phyloP scores from a whole-genome alignment of 441 rosid species.

The Arabidopsis hybrid region DNA sequence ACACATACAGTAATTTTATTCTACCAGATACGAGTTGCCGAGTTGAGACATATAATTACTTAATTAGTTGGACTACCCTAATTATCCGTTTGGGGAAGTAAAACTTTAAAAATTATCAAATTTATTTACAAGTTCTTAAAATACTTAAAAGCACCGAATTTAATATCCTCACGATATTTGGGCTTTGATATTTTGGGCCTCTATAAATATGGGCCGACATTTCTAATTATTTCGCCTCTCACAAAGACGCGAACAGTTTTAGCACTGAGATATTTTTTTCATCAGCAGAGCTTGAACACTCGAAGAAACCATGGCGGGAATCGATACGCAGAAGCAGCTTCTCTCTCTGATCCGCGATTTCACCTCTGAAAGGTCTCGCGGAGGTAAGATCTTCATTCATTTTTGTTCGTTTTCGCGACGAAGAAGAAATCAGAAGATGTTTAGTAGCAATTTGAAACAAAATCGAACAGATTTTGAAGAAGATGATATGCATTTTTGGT shows the following conservation, averaged over 20 bases:
- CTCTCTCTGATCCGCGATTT: constrained; percentile 71
- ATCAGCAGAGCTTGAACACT: constrained; percentile 16
- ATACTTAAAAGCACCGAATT: too few relatives aligned
- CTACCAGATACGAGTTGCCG: too few relatives aligned
- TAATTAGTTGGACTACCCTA: too few relatives aligned
- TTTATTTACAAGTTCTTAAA: too few relatives aligned
- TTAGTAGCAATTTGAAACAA: background rate
- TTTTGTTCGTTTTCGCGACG: background rate
- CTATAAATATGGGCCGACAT: background rate
- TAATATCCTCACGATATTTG: too few relatives aligned
- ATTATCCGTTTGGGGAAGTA: too few relatives aligned
- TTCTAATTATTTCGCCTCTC: constrained; percentile 28
- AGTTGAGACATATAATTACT: too few relatives aligned
- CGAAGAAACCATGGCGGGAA: constrained; percentile 71
- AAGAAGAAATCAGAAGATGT: constrained; percentile 1
- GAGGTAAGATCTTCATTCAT: constrained; percentile 54
- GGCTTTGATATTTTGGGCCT: constrained; percentile 23
- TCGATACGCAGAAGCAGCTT: constrained; percentile 68
- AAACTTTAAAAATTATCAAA: too few relatives aligned
- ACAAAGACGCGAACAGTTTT: background rate
- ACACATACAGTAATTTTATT: too few relatives aligned
- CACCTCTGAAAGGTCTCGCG: constrained; percentile 74
- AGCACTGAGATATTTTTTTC: background rate
- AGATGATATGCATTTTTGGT: background rate
- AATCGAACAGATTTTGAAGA: constrained; percentile 4